phyloP scores from a whole-genome alignment of 2,329 filamentous ascomycete genomes.

The Fusarium musae region DNA sequence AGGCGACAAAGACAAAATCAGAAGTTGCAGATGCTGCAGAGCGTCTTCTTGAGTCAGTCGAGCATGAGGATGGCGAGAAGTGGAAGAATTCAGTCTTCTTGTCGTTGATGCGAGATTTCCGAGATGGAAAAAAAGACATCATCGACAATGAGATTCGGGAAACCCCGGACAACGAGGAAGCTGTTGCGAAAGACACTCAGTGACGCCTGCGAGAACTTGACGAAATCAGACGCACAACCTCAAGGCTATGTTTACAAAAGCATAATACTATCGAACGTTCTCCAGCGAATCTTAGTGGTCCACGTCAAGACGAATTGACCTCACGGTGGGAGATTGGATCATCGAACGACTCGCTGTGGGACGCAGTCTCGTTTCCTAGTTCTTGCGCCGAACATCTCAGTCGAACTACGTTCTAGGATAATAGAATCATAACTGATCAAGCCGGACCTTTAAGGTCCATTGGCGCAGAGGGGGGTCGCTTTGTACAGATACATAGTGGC shows the following conservation, averaged over 20 bases:
- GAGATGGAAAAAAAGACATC: slow-evolving; percentile 58
- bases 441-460: neutral
- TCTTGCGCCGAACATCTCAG: slow-evolving; percentile 43
- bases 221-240: neutral
- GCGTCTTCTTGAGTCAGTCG: slow-evolving; percentile 55
- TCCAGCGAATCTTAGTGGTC: slow-evolving; percentile 5
- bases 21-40: slow-evolving; percentile 57
- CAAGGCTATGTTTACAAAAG: neutral
- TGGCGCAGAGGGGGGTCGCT: neutral
- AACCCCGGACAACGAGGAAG: slow-evolving; percentile 36
- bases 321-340: slow-evolving; percentile 28
- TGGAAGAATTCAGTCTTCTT: slow-evolving; percentile 60
- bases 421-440: neutral
- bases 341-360: neutral
- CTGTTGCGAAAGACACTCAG: slow-evolving; percentile 10
- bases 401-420: slow-evolving; percentile 38
- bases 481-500: neutral
- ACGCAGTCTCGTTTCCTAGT: neutral
- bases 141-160: slow-evolving; percentile 55
- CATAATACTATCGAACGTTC: neutral
- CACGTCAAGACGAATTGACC: slow-evolving; percentile 27
- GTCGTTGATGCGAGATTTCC: slow-evolving; percentile 58
- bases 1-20: slow-evolving; percentile 45
- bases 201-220: slow-evolving; percentile 22
- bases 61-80: slow-evolving; percentile 58